Conservation (phyloP, 106 monocot species). For the Apostasia shenzhenica region DNA sequence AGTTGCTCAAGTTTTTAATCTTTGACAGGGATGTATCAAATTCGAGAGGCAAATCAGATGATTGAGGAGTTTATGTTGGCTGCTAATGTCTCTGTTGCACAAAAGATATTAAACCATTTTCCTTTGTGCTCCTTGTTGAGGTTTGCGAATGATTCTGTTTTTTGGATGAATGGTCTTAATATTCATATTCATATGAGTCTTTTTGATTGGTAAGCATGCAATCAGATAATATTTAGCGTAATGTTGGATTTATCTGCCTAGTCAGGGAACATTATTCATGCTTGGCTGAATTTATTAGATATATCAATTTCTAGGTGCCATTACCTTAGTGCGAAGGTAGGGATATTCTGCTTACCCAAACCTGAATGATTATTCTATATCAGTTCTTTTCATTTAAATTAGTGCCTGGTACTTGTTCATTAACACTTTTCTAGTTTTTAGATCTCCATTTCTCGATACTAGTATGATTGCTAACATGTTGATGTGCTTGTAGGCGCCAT, state of each 20-base stretch:
- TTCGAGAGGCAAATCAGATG: constrained; percentile 99
- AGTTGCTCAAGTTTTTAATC: too few species aligned
- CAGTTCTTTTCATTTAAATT: constrained; percentile 1
- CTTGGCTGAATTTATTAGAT: too few species aligned
- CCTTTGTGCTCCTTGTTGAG: constrained; percentile 83
- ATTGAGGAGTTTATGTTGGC: constrained; percentile 99
- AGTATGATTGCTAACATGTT: constrained; percentile 4
- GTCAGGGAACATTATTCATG: too few species aligned
- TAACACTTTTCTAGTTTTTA: neutral
- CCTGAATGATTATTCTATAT: neutral
- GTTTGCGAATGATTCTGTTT: constrained; percentile 16
- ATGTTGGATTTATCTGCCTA: too few species aligned
- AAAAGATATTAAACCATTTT: constrained; percentile 92
- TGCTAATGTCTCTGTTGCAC: constrained; percentile 94
- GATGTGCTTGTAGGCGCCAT: constrained; percentile 62
- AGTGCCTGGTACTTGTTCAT: too few species aligned
- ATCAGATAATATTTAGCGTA: too few species aligned
- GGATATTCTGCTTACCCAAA: neutral
- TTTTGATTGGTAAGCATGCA: too few species aligned
- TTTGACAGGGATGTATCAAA: constrained; percentile 91
- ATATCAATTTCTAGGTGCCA: too few species aligned
- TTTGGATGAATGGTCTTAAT: too few species aligned
- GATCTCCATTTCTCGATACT: neutral
- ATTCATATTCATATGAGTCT: too few species aligned
- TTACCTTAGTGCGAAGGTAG: neutral